phyloP scores from a whole-genome alignment of 1,284 basidiomycete genomes.

The Fomitopsis palustris region DNA sequence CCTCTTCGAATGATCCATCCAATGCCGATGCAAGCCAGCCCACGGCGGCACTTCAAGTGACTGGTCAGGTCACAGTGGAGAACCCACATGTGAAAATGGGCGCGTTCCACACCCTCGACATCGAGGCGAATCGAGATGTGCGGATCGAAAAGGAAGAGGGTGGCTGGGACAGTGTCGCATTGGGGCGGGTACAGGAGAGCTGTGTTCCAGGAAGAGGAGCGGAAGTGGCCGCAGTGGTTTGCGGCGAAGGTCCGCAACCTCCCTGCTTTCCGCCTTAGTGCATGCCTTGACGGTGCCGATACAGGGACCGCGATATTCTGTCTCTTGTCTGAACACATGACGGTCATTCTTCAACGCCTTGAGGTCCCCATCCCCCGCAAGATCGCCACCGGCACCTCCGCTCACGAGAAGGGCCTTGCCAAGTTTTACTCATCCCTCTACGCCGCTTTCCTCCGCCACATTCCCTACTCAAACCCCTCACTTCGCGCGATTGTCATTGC shows the following conservation, averaged over 20 bases:
- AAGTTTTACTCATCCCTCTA: constrained; percentile 88
- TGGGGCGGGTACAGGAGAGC: constrained; percentile 82
- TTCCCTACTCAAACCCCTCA: constrained; percentile 72
- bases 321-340: constrained; percentile 95
- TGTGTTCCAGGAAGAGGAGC: constrained; percentile 92
- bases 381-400: constrained; percentile 75
- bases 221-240: constrained; percentile 94
- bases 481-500: constrained; percentile 94
- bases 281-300: neutral
- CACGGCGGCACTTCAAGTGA: constrained; percentile 78
- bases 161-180: constrained; percentile 89
- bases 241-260: constrained; percentile 70
- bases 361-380: constrained; percentile 92
- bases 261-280: neutral
- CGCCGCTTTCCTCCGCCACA: constrained; percentile 85
- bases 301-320: constrained; percentile 90
- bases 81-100: constrained; percentile 93
- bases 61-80: constrained; percentile 87
- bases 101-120: constrained; percentile 93
- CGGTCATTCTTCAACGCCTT: constrained; percentile 88
- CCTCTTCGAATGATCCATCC: constrained; percentile 44
- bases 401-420: constrained; percentile 82
- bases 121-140: constrained; percentile 91
- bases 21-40: constrained; percentile 30
- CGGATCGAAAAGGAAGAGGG: constrained; percentile 80